phyloP scores from a whole-genome alignment of 1,284 basidiomycete genomes.

The Exobasidium rhododendri region DNA sequence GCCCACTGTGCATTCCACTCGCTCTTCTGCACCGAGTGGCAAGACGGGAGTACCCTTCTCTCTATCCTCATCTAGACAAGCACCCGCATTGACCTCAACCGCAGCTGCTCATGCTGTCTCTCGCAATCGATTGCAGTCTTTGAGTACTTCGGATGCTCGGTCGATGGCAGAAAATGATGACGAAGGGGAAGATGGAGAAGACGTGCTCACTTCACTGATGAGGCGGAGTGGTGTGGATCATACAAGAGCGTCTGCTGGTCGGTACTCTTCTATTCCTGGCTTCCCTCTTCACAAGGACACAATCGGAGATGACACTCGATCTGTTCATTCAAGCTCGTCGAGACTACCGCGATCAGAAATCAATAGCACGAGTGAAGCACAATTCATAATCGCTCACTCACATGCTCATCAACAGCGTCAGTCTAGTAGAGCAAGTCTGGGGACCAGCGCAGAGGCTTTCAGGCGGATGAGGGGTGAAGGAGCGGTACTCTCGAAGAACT shows the following conservation, averaged over 20 bases:
- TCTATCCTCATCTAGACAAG: constrained; percentile 24
- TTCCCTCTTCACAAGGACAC: constrained; percentile 45
- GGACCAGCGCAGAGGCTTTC: constrained; percentile 33
- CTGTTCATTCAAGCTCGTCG: constrained; percentile 37
- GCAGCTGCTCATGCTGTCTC: constrained; percentile 31
- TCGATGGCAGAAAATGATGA: constrained; percentile 25
- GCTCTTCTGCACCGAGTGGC: no score
- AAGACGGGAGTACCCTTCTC: constrained; percentile 11
- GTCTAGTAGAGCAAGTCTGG: constrained; percentile 21
- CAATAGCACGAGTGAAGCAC: constrained; percentile 15
- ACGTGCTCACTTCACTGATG: constrained; percentile 23
- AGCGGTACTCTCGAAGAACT: constrained; percentile 24
- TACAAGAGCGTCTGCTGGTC: neutral
- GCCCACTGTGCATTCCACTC: neutral
- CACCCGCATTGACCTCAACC: constrained; percentile 36
- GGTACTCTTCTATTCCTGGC: constrained; percentile 27
- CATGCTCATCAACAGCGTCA: constrained; percentile 2
- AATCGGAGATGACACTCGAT: constrained; percentile 45
- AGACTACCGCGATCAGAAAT: constrained; percentile 31
- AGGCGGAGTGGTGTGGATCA: constrained; percentile 10
- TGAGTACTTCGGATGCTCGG: constrained; percentile 12
- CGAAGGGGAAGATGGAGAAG: constrained; percentile 23
- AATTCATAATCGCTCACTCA: constrained; percentile 1
- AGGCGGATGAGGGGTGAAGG: constrained; percentile 14
- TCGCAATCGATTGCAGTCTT: neutral